phyloP scores from a whole-genome alignment of 23 red algal species.

The Agarophyton chilense region DNA sequence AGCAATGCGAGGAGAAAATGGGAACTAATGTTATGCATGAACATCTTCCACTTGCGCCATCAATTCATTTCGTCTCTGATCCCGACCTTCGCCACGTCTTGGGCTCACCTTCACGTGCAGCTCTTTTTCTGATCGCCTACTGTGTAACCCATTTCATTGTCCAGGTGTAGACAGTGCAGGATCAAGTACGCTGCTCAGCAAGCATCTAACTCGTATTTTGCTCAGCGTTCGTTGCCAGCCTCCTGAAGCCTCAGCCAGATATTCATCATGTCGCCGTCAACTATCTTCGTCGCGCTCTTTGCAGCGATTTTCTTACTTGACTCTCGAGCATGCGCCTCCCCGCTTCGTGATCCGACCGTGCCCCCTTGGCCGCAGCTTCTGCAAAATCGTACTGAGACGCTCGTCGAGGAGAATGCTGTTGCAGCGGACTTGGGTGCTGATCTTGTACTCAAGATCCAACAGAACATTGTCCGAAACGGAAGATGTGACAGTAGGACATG shows the following conservation, averaged over 20 bases:
- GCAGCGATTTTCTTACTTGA: neutral
- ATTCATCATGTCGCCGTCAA: neutral
- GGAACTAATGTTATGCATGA: too few relatives aligned
- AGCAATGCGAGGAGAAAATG: neutral
- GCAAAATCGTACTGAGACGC: neutral
- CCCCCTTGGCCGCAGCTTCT: neutral
- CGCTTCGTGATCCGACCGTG: neutral
- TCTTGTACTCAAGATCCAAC: slow-evolving; percentile 21
- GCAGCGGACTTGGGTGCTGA: neutral
- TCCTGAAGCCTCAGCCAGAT: neutral
- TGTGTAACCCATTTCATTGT: neutral
- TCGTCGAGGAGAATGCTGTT: neutral
- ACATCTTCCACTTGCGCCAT: neutral
- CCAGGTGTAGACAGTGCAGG: neutral
- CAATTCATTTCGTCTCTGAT: neutral
- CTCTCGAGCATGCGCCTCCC: neutral
- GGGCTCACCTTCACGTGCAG: neutral
- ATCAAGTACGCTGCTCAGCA: neutral
- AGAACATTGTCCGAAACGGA: slow-evolving; percentile 13
- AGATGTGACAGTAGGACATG: neutral
- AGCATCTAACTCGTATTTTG: neutral
- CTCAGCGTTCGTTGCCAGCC: neutral
- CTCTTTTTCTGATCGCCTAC: neutral
- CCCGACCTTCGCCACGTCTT: neutral
- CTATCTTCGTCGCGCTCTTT: neutral